A percentile compares a stretch with the other conserved stretches of the same genome.
phyloP scores from a whole-genome alignment of 2,329 filamentous ascomycete species.

The Incumbomyces lentus region DNA sequence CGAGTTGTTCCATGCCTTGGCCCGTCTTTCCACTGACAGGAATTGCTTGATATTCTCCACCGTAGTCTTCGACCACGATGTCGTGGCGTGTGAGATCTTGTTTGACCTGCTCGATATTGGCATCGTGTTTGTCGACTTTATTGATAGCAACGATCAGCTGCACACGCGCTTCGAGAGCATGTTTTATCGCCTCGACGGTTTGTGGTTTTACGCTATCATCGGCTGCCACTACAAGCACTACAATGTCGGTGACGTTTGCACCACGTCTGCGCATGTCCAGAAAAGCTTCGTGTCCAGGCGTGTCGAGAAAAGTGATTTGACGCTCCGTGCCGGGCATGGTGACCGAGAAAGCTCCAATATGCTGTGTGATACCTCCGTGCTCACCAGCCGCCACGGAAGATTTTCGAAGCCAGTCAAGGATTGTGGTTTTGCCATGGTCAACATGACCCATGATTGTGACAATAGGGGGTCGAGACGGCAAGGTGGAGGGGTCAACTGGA shows the following conservation, averaged over 20 bases:
- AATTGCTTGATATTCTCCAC: constrained; percentile 87
- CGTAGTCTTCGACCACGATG: constrained; percentile 87
- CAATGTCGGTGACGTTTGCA: constrained; percentile 92
- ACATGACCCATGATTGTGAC: constrained; percentile 99
- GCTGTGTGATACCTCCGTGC: constrained; percentile 94
- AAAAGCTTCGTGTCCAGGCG: constrained; percentile 91
- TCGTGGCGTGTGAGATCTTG: constrained; percentile 72
- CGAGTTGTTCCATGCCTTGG: constrained; percentile 77
- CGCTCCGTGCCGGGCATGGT: constrained; percentile 68
- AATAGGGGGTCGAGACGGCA: constrained; percentile 75
- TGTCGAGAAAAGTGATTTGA: constrained; percentile 91
- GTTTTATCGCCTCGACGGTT: constrained; percentile 90
- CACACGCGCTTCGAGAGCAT: constrained; percentile 75
- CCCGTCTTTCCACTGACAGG: constrained; percentile 90
- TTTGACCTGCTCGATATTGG: constrained; percentile 74
- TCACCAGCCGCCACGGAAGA: constrained; percentile 85
- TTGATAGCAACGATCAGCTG: constrained; percentile 97
- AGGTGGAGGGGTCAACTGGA: constrained; percentile 53
- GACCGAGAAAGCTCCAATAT: constrained; percentile 95
- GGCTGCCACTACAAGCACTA: constrained; percentile 87
- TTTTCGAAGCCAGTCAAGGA: constrained; percentile 85
- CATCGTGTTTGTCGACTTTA: constrained; percentile 84
- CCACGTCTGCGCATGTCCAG: constrained; percentile 91
- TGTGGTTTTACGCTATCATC: constrained; percentile 98
- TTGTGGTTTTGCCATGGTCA: constrained; percentile 95